These are phyloP conservation scores for Fusarium brachygibbosum DNA, from an alignment of 2,329 filamentous ascomycete species.

Conservation along the genomic window DNA sequence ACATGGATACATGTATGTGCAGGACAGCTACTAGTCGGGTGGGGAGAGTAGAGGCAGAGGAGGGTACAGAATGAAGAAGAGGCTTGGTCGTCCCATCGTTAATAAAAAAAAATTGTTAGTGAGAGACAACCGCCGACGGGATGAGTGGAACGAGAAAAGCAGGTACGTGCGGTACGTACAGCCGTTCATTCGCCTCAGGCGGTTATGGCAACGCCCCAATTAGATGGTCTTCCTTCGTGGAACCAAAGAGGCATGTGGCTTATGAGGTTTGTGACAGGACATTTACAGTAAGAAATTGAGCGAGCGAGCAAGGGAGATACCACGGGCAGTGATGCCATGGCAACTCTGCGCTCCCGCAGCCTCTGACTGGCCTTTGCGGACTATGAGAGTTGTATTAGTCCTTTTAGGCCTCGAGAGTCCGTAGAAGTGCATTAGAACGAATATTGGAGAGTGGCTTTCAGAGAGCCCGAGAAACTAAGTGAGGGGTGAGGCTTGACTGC, in stretches of 20 bases:
- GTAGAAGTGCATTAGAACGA: constrained; percentile 11
- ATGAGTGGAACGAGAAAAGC: not conserved
- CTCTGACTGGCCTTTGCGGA: constrained; percentile 13
- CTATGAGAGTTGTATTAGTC: constrained; percentile 18
- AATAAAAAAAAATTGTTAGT: constrained; percentile 49
- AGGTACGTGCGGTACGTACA: not conserved
- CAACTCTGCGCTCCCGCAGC: constrained; percentile 6
- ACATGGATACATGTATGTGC: constrained; percentile 2
- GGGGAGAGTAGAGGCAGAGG: constrained; percentile 20
- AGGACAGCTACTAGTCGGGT: constrained; percentile 9
- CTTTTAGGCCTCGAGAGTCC: constrained; percentile 10
- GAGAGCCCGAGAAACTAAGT: constrained; percentile 10
- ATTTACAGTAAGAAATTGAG: not conserved
- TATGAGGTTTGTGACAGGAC: constrained; percentile 38
- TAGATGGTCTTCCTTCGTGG: constrained; percentile 8
- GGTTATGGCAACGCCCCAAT: constrained; percentile 35
- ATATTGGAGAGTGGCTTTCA: constrained; percentile 31
- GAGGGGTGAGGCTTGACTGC: constrained; percentile 28
- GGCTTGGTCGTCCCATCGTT: constrained; percentile 25
- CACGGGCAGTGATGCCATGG: constrained; percentile 24
- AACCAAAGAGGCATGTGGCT: constrained; percentile 36
- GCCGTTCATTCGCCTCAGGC: constrained; percentile 18
- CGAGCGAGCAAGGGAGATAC: constrained; percentile 18
- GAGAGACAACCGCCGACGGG: constrained; percentile 35
- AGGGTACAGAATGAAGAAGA: constrained; percentile 27